Conservation (phyloP, 495 filamentous ascomycete species). For the Penicillium malachiteum region DNA sequence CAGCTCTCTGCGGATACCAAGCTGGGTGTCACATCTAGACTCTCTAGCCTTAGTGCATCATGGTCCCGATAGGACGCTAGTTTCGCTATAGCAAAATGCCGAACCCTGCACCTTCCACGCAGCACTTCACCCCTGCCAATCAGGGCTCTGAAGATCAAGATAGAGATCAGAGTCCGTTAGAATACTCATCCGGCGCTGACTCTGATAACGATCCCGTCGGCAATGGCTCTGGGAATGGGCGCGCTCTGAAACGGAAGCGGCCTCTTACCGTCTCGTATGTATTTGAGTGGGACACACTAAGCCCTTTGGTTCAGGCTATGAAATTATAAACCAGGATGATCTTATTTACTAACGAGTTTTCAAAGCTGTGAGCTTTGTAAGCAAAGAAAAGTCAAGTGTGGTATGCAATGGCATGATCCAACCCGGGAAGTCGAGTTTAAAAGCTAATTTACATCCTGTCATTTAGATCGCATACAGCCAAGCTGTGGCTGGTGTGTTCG, state of each 20-base stretch:
- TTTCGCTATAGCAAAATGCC: conserved; percentile 44
- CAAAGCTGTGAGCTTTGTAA: conserved; percentile 75
- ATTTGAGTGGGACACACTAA: background rate
- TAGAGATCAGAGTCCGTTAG: conserved; percentile 38
- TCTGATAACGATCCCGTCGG: conserved; percentile 35
- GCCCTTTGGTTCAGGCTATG: background rate
- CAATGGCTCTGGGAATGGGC: conserved; percentile 31
- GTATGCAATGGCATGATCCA: conserved; percentile 21
- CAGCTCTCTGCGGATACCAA: conserved; percentile 7
- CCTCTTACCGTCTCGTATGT: conserved; percentile 49
- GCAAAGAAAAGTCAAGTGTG: conserved; percentile 81
- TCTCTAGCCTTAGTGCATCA: conserved; percentile 10
- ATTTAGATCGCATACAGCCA: conserved; percentile 67
- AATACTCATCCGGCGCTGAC: conserved; percentile 39
- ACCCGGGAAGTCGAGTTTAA: background rate
- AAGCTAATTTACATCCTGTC: background rate
- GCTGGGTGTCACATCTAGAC: conserved; percentile 8
- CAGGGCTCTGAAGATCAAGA: conserved; percentile 22
- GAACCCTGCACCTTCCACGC: conserved; percentile 31
- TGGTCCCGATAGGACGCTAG: conserved; percentile 28
- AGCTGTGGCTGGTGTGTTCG: conserved; percentile 86
- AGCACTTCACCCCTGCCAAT: conserved; percentile 28
- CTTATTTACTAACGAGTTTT: conserved; percentile 21
- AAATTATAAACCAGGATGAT: background rate
- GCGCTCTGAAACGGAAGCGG: conserved; percentile 43